Evolutionary conservation across 768 basidiomycete genomes (phyloP).

Genomic region (Multifurca ochricompacta): DNA sequence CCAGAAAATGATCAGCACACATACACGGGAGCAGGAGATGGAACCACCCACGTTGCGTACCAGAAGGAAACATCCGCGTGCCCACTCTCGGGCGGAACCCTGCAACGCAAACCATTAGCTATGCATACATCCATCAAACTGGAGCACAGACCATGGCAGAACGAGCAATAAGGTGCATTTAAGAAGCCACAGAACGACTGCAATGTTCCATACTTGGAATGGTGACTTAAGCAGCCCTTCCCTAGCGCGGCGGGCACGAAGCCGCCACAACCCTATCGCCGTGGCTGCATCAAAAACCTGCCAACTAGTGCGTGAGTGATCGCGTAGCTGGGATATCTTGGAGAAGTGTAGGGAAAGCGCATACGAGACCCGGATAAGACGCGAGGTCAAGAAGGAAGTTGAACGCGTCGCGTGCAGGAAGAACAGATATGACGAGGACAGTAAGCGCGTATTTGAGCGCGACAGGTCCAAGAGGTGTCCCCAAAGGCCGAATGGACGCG

Average conservation of each 20-base stretch:
- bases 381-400: slow-evolving; percentile 36
- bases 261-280: slow-evolving; percentile 28
- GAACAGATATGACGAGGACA: slow-evolving; percentile 34
- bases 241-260: slow-evolving; percentile 25
- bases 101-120: slow-evolving; percentile 3
- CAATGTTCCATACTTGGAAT: slow-evolving; percentile 23
- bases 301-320: not conserved
- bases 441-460: slow-evolving; percentile 33
- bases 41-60: slow-evolving; percentile 24
- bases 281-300: slow-evolving; percentile 26
- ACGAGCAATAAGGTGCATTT: slow-evolving; percentile 27
- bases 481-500: slow-evolving; percentile 41
- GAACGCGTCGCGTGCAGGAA: slow-evolving; percentile 31
- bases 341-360: slow-evolving; percentile 8
- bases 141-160: slow-evolving; percentile 28
- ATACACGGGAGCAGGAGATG: not conserved
- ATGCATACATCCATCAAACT: not conserved
- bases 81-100: slow-evolving; percentile 26
- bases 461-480: slow-evolving; percentile 40
- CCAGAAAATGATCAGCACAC: not conserved
- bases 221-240: slow-evolving; percentile 23
- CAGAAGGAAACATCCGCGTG: slow-evolving; percentile 29
- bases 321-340: slow-evolving; percentile 7
- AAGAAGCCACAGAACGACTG: slow-evolving; percentile 22
- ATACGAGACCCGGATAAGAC: slow-evolving; percentile 32